Evolutionary conservation across 495 filamentous ascomycete species (phyloP).

Genomic region (Hypoxylon intermedium): DNA sequence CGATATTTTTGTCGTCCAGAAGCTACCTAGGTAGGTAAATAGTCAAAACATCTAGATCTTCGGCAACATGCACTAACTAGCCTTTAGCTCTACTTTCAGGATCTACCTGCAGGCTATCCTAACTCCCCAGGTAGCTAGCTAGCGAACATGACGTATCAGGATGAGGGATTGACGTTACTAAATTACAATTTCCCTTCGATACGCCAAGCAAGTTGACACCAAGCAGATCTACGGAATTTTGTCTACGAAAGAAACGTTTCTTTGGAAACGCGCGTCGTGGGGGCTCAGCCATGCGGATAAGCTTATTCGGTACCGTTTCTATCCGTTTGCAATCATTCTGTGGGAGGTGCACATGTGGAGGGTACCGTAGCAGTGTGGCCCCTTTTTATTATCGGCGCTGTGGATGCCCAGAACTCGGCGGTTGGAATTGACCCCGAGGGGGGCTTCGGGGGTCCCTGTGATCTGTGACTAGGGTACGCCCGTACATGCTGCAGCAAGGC

Average conservation of each 20-base stretch:
- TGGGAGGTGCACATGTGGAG: slow-evolving; percentile 2
- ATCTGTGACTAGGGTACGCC: slow-evolving; percentile 30
- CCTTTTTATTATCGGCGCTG: slow-evolving; percentile 18
- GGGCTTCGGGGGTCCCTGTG: slow-evolving; percentile 14
- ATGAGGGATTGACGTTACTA: too few species aligned
- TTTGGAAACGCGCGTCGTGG: slow-evolving; percentile 30
- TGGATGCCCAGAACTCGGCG: slow-evolving; percentile 21
- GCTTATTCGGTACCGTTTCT: not conserved
- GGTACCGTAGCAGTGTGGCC: slow-evolving; percentile 17
- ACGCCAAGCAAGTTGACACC: not conserved
- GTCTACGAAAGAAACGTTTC: not conserved
- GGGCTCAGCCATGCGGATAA: slow-evolving; percentile 15
- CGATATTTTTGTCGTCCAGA: too few species aligned
- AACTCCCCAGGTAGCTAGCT: too few species aligned
- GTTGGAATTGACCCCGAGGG: slow-evolving; percentile 20
- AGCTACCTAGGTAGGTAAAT: too few species aligned
- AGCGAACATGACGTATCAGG: too few species aligned
- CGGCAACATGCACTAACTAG: not conserved
- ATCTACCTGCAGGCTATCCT: not conserved
- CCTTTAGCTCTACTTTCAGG: slow-evolving; percentile 2
- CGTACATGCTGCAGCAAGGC: slow-evolving; percentile 1
- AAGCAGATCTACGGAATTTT: not conserved
- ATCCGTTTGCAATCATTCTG: slow-evolving; percentile 10
- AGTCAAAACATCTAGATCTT: not conserved
- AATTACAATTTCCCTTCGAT: too few species aligned